Percentiles rank a stretch among this genome's conserved stretches.
These are phyloP conservation scores for Alternaria atra DNA, from an alignment of 2,329 filamentous ascomycete species.

Conservation along the genomic window DNA sequence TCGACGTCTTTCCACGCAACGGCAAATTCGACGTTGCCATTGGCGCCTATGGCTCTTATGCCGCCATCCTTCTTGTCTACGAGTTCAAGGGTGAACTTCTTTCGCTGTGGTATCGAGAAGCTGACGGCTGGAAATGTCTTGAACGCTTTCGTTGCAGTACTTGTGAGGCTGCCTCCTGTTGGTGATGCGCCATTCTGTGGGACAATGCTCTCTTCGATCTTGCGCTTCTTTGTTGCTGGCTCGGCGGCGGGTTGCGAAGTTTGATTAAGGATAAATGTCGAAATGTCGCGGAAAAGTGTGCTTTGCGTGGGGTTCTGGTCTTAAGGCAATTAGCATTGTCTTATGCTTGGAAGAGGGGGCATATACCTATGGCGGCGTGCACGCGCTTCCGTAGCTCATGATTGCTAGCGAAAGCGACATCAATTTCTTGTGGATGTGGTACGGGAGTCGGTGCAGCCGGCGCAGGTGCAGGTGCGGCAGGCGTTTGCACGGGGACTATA, in stretches of 20 bases:
- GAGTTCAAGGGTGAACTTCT: conserved; percentile 70
- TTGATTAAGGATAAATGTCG: conserved; percentile 45
- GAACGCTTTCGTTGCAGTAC: conserved; percentile 38
- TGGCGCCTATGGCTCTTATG: conserved; percentile 60
- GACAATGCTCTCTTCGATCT: conserved; percentile 43
- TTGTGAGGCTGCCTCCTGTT: conserved; percentile 32
- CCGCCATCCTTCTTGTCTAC: conserved; percentile 54
- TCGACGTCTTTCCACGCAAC: conserved; percentile 62
- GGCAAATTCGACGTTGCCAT: conserved; percentile 64
- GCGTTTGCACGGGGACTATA: conserved; percentile 12
- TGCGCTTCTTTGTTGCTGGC: conserved; percentile 52
- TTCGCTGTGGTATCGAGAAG: conserved; percentile 69
- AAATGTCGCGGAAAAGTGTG: conserved; percentile 50
- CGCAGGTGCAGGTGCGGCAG: conserved; percentile 5
- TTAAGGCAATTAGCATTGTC: conserved; percentile 11
- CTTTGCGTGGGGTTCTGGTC: conserved; percentile 46
- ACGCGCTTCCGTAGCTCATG: conserved; percentile 50
- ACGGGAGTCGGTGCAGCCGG: conserved; percentile 6
- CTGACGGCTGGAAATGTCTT: conserved; percentile 60
- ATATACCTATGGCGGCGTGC: conserved; percentile 48
- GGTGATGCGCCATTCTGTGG: conserved; percentile 27
- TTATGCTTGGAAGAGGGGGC: not conserved
- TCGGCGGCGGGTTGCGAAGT: conserved; percentile 32
- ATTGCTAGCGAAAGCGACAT: conserved; percentile 46
- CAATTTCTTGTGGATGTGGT: conserved; percentile 42